Conservation (phyloP, 129 eudicot genomes). For the Glebionis coronaria region DNA sequence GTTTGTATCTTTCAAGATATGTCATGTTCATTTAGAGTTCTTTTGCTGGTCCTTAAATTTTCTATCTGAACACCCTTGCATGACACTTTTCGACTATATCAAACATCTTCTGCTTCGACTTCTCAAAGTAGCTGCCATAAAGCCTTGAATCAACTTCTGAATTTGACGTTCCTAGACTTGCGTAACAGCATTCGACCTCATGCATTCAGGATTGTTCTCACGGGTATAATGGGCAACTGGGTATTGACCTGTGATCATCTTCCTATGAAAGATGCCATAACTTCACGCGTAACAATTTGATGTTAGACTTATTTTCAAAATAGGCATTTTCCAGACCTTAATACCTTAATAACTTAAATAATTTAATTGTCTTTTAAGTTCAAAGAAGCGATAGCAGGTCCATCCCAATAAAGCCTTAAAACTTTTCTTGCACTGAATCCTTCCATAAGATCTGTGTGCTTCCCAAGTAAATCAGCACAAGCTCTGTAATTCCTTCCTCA, state of each 20-base stretch:
- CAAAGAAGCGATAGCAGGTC: no score
- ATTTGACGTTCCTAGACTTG: constrained; percentile 37
- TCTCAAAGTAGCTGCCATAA: constrained; percentile 30
- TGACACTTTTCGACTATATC: constrained; percentile 50
- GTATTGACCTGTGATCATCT: constrained; percentile 62
- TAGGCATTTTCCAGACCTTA: no score
- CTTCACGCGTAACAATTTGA: constrained; percentile 57
- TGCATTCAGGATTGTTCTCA: constrained; percentile 48
- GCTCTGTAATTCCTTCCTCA: constrained; percentile 78
- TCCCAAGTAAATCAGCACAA: constrained; percentile 92
- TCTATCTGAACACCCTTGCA: no score
- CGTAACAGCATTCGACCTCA: constrained; percentile 55
- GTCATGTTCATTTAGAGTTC: no score
- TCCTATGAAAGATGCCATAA: constrained; percentile 60
- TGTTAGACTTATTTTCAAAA: no score
- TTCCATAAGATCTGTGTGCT: constrained; percentile 91
- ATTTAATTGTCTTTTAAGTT: no score
- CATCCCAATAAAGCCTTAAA: no score
- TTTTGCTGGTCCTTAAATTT: no score
- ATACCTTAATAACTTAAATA: no score
- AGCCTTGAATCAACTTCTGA: constrained; percentile 54
- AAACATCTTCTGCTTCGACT: constrained; percentile 49
- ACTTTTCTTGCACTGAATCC: constrained; percentile 90
- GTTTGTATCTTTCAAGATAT: no score
- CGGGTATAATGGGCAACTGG: constrained; percentile 46